These are phyloP conservation scores for Leersia perrieri DNA, from an alignment of 176 grass and related monocot species.

Conservation along the genomic window DNA sequence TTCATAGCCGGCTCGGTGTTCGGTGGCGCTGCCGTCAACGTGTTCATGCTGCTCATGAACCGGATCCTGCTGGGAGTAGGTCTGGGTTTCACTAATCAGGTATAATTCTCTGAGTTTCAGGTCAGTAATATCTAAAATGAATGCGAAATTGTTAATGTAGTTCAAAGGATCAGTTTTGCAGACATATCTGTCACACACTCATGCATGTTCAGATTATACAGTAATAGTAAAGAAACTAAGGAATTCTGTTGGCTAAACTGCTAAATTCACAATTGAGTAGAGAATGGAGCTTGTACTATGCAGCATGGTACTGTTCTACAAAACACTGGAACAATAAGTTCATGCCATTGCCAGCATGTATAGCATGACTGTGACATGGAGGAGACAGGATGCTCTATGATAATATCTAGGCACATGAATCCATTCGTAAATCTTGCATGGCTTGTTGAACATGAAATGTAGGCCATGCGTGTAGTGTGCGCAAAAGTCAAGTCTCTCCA, in stretches of 20 bases:
- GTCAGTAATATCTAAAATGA: background rate
- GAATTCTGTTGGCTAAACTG: background rate
- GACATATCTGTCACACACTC: background rate
- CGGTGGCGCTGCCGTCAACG: slow-evolving; percentile 56
- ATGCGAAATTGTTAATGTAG: background rate
- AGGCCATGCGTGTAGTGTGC: background rate
- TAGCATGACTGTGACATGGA: background rate
- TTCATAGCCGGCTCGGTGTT: slow-evolving; percentile 64
- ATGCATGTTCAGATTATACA: background rate
- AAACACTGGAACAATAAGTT: background rate
- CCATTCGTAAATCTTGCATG: background rate
- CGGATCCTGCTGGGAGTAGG: slow-evolving; percentile 74
- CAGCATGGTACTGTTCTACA: background rate
- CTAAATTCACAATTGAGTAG: background rate
- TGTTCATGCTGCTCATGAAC: slow-evolving; percentile 71
- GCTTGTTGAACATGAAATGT: background rate
- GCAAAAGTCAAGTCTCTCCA: background rate
- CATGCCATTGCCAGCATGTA: background rate
- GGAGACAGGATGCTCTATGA: no score
- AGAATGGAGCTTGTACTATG: background rate
- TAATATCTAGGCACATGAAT: background rate
- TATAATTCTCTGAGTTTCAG: slow-evolving; percentile 10
- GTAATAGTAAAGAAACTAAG: background rate
- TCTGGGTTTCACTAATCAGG: slow-evolving; percentile 90
- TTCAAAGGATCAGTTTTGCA: background rate